phyloP scores from a whole-genome alignment of 2,329 filamentous ascomycete species.

The Elsinoe necatrix region DNA sequence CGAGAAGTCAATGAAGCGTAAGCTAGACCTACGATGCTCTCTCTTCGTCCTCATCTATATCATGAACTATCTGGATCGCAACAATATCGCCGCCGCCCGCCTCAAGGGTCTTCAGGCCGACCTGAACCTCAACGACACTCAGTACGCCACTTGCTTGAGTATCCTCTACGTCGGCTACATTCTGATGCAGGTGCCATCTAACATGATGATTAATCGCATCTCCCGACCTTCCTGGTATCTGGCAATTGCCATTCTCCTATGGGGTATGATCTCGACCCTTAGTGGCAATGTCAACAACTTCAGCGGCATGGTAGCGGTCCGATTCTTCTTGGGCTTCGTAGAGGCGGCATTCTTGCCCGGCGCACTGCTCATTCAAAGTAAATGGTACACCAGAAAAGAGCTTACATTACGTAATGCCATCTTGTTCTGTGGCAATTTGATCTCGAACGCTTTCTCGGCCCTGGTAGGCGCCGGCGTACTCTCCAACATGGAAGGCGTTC shows the following conservation, averaged over 20 bases:
- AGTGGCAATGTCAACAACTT: conserved; percentile 30
- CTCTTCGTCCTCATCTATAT: conserved; percentile 69
- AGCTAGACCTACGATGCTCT: conserved; percentile 59
- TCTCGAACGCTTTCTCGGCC: conserved; percentile 60
- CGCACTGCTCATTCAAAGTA: conserved; percentile 26
- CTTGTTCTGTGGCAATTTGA: conserved; percentile 23
- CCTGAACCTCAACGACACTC: conserved; percentile 45
- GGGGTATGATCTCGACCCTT: conserved; percentile 33
- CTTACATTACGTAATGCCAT: conserved; percentile 23
- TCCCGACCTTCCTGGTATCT: conserved; percentile 34
- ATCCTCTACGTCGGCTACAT: conserved; percentile 56
- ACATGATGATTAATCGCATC: conserved; percentile 38
- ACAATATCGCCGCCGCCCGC: conserved; percentile 55
- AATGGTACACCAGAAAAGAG: conserved; percentile 46
- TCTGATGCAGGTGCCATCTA: conserved; percentile 36
- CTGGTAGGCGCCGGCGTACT: conserved; percentile 50
- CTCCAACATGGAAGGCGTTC: conserved; percentile 50
- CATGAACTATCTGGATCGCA: conserved; percentile 58
- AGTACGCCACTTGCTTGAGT: conserved; percentile 46
- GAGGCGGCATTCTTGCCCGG: conserved; percentile 37
- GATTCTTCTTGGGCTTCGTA: conserved; percentile 35
- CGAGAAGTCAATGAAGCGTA: conserved; percentile 55
- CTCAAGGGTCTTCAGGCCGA: conserved; percentile 57
- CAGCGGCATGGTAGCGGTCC: conserved; percentile 29
- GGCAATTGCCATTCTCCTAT: conserved; percentile 30